phyloP scores from a whole-genome alignment of 1,139 yeast genomes.

The Yamadazyma membranifaciens region DNA sequence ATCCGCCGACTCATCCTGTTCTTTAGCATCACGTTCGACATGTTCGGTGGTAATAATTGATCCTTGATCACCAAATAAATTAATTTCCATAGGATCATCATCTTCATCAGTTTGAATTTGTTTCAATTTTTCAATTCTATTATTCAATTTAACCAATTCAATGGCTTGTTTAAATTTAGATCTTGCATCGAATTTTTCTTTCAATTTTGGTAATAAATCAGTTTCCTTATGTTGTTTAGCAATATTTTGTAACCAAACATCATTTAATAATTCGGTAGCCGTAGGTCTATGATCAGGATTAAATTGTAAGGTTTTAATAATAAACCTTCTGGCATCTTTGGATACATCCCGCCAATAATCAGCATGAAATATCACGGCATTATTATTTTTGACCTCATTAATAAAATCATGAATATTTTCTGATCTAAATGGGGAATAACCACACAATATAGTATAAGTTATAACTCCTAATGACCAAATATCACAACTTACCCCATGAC shows the following conservation, averaged over 20 bases:
- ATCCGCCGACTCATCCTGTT: constrained; percentile 4
- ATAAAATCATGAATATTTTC: constrained; percentile 81
- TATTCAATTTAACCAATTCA: constrained; percentile 73
- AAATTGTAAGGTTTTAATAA: constrained; percentile 60
- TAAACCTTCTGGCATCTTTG: constrained; percentile 71
- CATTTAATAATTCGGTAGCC: constrained; percentile 58
- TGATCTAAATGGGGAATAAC: constrained; percentile 88
- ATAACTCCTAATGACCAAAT: constrained; percentile 93
- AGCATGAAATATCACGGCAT: constrained; percentile 79
- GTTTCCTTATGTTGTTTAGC: constrained; percentile 47
- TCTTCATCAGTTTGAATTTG: constrained; percentile 50
- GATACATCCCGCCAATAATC: constrained; percentile 85
- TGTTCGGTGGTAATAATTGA: constrained; percentile 10
- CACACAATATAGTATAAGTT: constrained; percentile 84
- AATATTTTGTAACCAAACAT: constrained; percentile 65
- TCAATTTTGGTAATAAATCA: constrained; percentile 67
- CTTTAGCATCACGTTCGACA: constrained; percentile 1
- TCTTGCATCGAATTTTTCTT: constrained; percentile 79
- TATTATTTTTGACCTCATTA: constrained; percentile 65
- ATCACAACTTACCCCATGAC: constrained; percentile 92
- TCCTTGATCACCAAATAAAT: constrained; percentile 37
- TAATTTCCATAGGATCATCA: constrained; percentile 52
- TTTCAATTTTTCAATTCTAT: constrained; percentile 68
- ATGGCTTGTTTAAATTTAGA: constrained; percentile 83
- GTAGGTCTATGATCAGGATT: constrained; percentile 69